Evolutionary conservation across 805 yeast species (phyloP).

Genomic region (Kluyveromyces aestuarii): DNA sequence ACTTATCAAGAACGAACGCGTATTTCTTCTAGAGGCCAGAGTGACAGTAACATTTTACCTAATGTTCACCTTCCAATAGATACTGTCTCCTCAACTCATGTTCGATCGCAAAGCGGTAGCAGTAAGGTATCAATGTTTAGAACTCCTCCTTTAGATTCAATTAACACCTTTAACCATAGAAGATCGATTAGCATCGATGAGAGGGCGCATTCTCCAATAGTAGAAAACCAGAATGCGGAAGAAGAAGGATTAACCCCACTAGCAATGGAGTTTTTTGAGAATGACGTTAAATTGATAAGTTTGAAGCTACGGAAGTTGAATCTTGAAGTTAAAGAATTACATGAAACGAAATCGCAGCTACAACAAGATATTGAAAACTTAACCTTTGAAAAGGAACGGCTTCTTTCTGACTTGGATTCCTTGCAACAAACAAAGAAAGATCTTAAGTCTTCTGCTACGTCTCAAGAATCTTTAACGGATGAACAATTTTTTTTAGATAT

Average conservation of each 20-base stretch:
- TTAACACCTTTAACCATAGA: neutral
- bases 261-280: slow-evolving; percentile 9
- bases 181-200: neutral
- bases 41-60: slow-evolving; percentile 20
- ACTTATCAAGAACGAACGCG: slow-evolving; percentile 3
- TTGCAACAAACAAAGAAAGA: slow-evolving; percentile 16
- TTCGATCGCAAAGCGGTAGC: slow-evolving; percentile 11
- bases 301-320: slow-evolving; percentile 34
- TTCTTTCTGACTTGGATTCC: slow-evolving; percentile 37
- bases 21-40: slow-evolving; percentile 16
- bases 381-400: slow-evolving; percentile 35
- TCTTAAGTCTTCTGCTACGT: slow-evolving; percentile 1
- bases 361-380: slow-evolving; percentile 45
- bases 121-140: slow-evolving; percentile 17
- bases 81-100: slow-evolving; percentile 4
- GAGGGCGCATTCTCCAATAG: neutral
- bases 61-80: neutral
- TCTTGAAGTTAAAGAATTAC: slow-evolving; percentile 33
- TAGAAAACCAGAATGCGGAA: slow-evolving; percentile 3
- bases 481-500: neutral
- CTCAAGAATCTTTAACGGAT: slow-evolving; percentile 12
- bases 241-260: slow-evolving; percentile 3
- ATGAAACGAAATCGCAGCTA: slow-evolving; percentile 35
- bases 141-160: slow-evolving; percentile 16
- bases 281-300: slow-evolving; percentile 22